Evolutionary conservation across 148 eudicot species (phyloP).

Genomic region (Spergularia bocconei): DNA sequence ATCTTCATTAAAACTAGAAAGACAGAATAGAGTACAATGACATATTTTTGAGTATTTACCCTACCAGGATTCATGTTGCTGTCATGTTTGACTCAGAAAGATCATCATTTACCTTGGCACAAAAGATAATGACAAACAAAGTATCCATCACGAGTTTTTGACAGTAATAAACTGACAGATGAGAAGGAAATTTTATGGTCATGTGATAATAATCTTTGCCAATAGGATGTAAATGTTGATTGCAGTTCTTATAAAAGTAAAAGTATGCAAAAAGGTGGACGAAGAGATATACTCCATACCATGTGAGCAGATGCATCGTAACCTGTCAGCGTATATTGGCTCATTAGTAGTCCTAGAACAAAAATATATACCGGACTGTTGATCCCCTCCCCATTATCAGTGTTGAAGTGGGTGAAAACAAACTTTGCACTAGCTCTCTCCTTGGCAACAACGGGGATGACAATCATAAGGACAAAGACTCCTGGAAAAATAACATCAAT

Average conservation of each 20-base stretch:
- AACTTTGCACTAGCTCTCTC: conserved; percentile 74
- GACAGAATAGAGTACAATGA: too few species aligned
- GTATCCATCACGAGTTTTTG: conserved; percentile 5
- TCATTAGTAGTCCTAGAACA: conserved; percentile 87
- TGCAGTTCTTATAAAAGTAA: background rate
- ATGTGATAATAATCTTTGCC: background rate
- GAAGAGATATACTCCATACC: conserved; percentile 40
- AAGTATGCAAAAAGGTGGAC: background rate
- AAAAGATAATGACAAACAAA: background rate
- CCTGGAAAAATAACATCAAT: conserved; percentile 37
- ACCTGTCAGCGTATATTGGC: conserved; percentile 87
- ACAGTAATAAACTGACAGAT: conserved; percentile 9
- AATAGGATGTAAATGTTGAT: background rate
- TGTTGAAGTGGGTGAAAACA: conserved; percentile 92
- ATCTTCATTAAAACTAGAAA: background rate
- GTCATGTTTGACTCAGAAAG: background rate
- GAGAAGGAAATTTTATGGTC: background rate
- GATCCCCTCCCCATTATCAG: conserved; percentile 69
- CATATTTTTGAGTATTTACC: too few species aligned
- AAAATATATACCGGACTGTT: conserved; percentile 67
- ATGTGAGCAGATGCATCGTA: conserved; percentile 98
- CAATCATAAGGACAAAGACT: conserved; percentile 91
- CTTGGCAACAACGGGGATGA: conserved; percentile 71
- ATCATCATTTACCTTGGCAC: background rate
- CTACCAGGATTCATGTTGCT: background rate